A percentile compares a stretch with the other conserved stretches of the same genome.
These are phyloP conservation scores for Botryotinia narcissicola DNA, from an alignment of 2,329 filamentous ascomycete genomes.

Conservation along the genomic window DNA sequence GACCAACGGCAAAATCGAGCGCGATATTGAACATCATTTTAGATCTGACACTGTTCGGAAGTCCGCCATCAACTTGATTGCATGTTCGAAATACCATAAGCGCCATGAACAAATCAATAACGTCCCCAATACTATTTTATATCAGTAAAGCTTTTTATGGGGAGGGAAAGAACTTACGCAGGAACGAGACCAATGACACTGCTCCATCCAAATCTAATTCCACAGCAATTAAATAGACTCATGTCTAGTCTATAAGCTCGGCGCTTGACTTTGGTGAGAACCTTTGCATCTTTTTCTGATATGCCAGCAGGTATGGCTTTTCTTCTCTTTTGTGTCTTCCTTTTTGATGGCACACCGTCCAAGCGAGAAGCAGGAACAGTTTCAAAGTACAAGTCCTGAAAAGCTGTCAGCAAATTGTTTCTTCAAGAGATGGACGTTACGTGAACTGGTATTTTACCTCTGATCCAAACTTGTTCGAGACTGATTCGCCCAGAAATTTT, in stretches of 20 bases:
- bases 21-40: constrained; percentile 80
- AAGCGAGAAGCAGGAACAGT: constrained; percentile 71
- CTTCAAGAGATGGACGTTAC: background rate
- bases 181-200: constrained; percentile 83
- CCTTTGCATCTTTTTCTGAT: constrained; percentile 73
- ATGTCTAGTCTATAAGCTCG: constrained; percentile 84
- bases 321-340: constrained; percentile 78
- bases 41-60: constrained; percentile 58
- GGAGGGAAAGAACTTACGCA: constrained; percentile 54
- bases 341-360: constrained; percentile 56
- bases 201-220: constrained; percentile 85
- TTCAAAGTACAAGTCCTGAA: constrained; percentile 87
- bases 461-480: constrained; percentile 57
- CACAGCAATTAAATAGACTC: constrained; percentile 75
- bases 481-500: constrained; percentile 55
- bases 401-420: constrained; percentile 21
- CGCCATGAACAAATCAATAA: constrained; percentile 69
- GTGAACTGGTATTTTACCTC: constrained; percentile 44
- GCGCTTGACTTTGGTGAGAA: constrained; percentile 83
- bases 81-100: constrained; percentile 73
- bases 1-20: constrained; percentile 69
- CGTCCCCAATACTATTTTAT: constrained; percentile 65
- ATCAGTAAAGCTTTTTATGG: constrained; percentile 26
- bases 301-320: constrained; percentile 83
- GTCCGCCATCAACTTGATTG: constrained; percentile 70